Evolutionary conservation across 2,329 filamentous ascomycete species (phyloP), one percentile per base, ranked within the genome.

Genomic region (Dryadomyces sulphureus): DNA sequence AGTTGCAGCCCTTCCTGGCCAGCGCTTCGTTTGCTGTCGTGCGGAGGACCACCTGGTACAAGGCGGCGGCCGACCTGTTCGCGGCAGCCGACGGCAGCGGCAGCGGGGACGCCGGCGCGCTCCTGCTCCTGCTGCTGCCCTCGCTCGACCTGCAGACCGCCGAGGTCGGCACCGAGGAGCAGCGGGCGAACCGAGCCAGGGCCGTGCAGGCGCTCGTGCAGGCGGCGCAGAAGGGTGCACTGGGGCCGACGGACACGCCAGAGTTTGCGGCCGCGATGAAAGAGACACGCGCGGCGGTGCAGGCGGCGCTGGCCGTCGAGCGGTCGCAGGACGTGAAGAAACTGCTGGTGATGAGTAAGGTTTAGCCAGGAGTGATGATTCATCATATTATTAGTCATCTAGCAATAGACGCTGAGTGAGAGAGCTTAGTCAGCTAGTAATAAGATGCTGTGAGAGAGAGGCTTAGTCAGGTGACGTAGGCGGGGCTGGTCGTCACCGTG

Each of bases 31-130:
- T 69, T 38, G 61, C 59, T 8, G 53, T 56, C 0, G 64, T 75
- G 46, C 66, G 71, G 39, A 63, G 69, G 17, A 65, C 69, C 35
- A 62, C 67, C 2, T 77, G 74, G 69, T 78, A 76, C 53, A 63
- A 62, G 22, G 65, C 65, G 32, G 66, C 68, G 0, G 53, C 54
- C 14, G 70, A 74, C 12, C 47, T 77, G 14, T 62, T 77, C 56
- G 57, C 63, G 4, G 63, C 67, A 2, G 65, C 66, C 0, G 50
- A 27, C 34, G 39, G 38, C 38, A n/a, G 32, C 17, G 9, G 17
- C 21, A 7, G 24, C 4, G 22, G 21, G 5, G 20, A 32, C 14
- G 3, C 5, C 11, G 24, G 6, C 3, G 1, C 8, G 5, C 48
- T 61, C 5, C 54, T 58, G 5, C 51, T 63, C 16, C 56, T 57